Evolutionary conservation across 495 filamentous ascomycete species (phyloP), one percentile per base, ranked within the genome.

Genomic region (Alectoria sarmentosa): DNA sequence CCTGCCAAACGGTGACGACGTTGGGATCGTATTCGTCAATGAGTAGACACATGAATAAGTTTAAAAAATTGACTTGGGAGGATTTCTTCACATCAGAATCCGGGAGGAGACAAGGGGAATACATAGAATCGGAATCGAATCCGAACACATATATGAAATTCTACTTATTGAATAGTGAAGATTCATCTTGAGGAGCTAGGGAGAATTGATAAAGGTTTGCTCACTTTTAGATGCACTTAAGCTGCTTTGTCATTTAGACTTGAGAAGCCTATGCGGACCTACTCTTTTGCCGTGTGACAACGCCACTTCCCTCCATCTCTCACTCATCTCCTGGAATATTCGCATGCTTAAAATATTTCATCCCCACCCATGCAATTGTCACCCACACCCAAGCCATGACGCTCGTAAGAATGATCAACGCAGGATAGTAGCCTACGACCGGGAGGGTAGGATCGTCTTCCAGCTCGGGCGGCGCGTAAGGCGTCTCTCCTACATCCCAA

Each of bases 381-480:
- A 98, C 92, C 94, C 94, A 98, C 34, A 97, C 91, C 94, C 94
- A 98, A 9, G 92, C 90, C 92, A 98, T 96, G 41, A 98, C 89
- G 46, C 86, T 85, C 42, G 92, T 97, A 64, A 98, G 75, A 65
- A 97, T 91, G 58, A 96, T 89, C 72, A 98, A 73, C 30, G 94
- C 90, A 38, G 94, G 94, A 77, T 98, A 98, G 73, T 98, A 98
- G 1, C 94, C 94, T 9, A 94, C 89, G 69, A 98, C 96, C 17
- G 94, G 94, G 65, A 97, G 76, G 1, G 92, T 96, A 4, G 88
- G 86, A 77, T 97, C 92, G 76, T 96, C 91, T 73, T 96, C 90
- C 49, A 96, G 79, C 74, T 96, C 92, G 9, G 91, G 90, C 42
- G 94, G 92, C 61, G 92, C 92, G 72, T 95, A 92, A 0, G 92